Evolutionary conservation across 2,329 filamentous ascomycete species (phyloP), one percentile per base, ranked within the genome.

Genomic region (Trichoderma gracile): DNA sequence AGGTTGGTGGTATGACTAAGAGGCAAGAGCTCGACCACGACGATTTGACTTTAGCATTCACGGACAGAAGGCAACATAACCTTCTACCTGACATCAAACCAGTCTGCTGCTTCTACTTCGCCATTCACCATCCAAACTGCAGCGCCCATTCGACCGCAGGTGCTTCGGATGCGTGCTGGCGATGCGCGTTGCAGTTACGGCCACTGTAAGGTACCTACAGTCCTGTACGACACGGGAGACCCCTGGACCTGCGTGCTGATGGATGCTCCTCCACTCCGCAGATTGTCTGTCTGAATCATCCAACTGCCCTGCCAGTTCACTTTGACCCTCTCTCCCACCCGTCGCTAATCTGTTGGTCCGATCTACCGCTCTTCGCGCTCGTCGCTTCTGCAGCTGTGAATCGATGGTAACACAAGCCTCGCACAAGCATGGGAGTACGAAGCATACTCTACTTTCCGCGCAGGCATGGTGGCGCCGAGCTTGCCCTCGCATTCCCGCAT

Each of bases 381-480:
- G 27, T 33, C 27, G 23, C 33, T 15, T 33, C 46, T 21, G 55
- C 43, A 47, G 55, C 27, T 30, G 55, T 38, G 30, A 38, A 40
- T 40, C 30, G 56, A 25, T n/a, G 12, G 33, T 38, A 3, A 38
- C 12, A 38, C 33, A 38, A 38, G 33, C 33, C 33, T 38, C 33
- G 27, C 19, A 19, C 49, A 10, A 52, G 7, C n/a, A 43, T 30
- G 30, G 9, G 17, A 12, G 17, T 14, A 33, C 30, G 25, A 33
- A 40, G 23, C 23, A 52, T 43, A 23, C 30, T 61, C 53, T 43
- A 23, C 30, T 61, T 61, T 61, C 19, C 38, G 40, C 33, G 52
- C 25, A 61, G 58, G 58, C 58, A 61, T 61, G 58, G 47, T 61
- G 47, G 58, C 58, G 58, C 47, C 58, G 47, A 53, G 47, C 58